Evolutionary conservation across 768 basidiomycete genomes (phyloP).

Genomic region (Leccinum subgranulosum): DNA sequence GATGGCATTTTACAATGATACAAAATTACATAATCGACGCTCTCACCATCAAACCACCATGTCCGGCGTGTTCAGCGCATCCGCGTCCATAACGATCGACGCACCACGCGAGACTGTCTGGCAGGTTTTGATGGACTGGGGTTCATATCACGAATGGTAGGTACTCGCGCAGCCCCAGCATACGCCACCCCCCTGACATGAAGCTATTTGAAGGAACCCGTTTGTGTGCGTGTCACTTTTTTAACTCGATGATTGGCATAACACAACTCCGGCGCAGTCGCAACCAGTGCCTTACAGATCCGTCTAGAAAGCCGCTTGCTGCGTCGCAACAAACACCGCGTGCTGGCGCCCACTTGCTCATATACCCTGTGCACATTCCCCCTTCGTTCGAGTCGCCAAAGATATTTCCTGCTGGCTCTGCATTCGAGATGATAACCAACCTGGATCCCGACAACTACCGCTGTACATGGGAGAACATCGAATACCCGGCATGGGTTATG

Average conservation of each 20-base stretch:
- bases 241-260: neutral
- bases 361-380: conserved; percentile 56
- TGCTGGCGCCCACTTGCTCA: conserved; percentile 45
- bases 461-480: conserved; percentile 51
- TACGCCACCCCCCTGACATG: conserved; percentile 1
- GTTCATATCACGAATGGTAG: conserved; percentile 61
- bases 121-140: conserved; percentile 58
- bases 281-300: conserved; percentile 43
- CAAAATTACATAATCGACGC: conserved; percentile 8
- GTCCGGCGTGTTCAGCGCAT: conserved; percentile 46
- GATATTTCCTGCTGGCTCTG: conserved; percentile 34
- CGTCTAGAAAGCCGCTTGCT: conserved; percentile 37
- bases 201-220: conserved; percentile 50
- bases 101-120: conserved; percentile 63
- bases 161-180: conserved; percentile 8
- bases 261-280: conserved; percentile 36
- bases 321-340: conserved; percentile 46
- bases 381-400: conserved; percentile 47
- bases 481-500: conserved; percentile 47
- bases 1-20: conserved; percentile 51
- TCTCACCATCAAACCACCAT: neutral
- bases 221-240: conserved; percentile 42
- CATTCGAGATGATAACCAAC: conserved; percentile 44
- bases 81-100: conserved; percentile 51
- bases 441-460: conserved; percentile 54